Percentiles rank a stretch among this genome's conserved stretches.
These are phyloP conservation scores for Akanthomyces dipterigenus DNA, from an alignment of 2,329 filamentous ascomycete genomes.

Conservation along the genomic window DNA sequence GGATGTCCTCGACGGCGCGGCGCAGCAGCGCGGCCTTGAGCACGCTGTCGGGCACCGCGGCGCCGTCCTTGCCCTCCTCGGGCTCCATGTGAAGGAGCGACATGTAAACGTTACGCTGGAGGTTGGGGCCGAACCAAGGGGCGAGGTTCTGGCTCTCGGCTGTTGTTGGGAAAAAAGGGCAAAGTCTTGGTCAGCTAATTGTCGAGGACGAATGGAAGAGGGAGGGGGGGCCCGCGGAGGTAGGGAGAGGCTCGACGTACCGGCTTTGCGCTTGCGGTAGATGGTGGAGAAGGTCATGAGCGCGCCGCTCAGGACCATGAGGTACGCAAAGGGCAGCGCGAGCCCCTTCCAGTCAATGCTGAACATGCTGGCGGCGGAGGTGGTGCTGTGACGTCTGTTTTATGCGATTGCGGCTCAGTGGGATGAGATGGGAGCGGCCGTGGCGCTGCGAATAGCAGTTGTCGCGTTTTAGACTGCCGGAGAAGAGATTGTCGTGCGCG, in stretches of 20 bases:
- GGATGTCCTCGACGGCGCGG: constrained; percentile 87
- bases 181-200: no score
- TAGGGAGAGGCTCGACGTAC: constrained; percentile 38
- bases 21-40: constrained; percentile 82
- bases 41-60: constrained; percentile 70
- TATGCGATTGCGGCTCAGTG: neutral
- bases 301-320: constrained; percentile 78
- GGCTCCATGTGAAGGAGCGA: constrained; percentile 76
- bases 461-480: neutral
- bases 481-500: neutral
- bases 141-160: constrained; percentile 77
- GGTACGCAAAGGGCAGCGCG: constrained; percentile 79
- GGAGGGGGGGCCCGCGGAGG: neutral
- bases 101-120: constrained; percentile 91
- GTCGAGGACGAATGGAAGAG: neutral
- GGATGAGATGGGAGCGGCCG: neutral
- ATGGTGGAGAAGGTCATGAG: constrained; percentile 87
- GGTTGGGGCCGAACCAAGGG: constrained; percentile 88
- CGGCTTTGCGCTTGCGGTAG: constrained; percentile 85
- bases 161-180: no score
- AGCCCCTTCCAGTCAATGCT: constrained; percentile 76
- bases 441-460: neutral
- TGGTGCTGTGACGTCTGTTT: neutral
- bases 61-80: constrained; percentile 56
- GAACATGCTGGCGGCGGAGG: constrained; percentile 36